Conservation (phyloP, 495 filamentous ascomycete species). For the Cercophora newfieldiana region DNA sequence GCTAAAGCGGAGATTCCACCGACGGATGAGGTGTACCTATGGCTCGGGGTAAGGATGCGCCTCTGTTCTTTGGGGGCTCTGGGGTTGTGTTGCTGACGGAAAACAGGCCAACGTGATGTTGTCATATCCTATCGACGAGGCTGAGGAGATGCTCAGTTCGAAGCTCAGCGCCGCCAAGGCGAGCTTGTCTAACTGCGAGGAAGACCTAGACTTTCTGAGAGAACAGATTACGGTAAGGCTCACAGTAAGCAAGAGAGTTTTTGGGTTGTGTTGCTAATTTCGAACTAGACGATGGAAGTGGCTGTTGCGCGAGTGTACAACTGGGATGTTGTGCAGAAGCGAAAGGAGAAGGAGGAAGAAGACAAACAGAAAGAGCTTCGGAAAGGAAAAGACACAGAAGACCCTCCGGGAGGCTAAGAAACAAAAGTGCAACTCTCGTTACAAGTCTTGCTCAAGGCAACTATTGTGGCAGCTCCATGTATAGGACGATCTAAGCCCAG, state of each 20-base stretch:
- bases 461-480: neutral
- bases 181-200: slow-evolving; percentile 82
- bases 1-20: slow-evolving; percentile 79
- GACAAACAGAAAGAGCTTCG: slow-evolving; percentile 44
- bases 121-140: slow-evolving; percentile 86
- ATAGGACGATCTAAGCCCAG: neutral
- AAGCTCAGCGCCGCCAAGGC: slow-evolving; percentile 78
- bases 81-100: slow-evolving; percentile 13
- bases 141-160: slow-evolving; percentile 71
- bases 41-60: slow-evolving; percentile 78
- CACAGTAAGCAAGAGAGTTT: neutral
- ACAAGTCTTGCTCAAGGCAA: neutral
- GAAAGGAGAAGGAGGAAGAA: slow-evolving; percentile 82
- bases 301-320: slow-evolving; percentile 97
- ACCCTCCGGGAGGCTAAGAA: slow-evolving; percentile 24
- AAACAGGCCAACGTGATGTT: slow-evolving; percentile 93
- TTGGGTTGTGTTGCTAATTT: slow-evolving; percentile 27
- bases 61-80: neutral
- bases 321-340: slow-evolving; percentile 92
- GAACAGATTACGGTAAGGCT: slow-evolving; percentile 86
- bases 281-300: slow-evolving; percentile 83
- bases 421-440: neutral
- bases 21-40: slow-evolving; percentile 92
- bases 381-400: slow-evolving; percentile 38
- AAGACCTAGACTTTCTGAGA: slow-evolving; percentile 93